Conservation (phyloP, 495 filamentous ascomycete genomes). For the Aspergillus affinis region DNA sequence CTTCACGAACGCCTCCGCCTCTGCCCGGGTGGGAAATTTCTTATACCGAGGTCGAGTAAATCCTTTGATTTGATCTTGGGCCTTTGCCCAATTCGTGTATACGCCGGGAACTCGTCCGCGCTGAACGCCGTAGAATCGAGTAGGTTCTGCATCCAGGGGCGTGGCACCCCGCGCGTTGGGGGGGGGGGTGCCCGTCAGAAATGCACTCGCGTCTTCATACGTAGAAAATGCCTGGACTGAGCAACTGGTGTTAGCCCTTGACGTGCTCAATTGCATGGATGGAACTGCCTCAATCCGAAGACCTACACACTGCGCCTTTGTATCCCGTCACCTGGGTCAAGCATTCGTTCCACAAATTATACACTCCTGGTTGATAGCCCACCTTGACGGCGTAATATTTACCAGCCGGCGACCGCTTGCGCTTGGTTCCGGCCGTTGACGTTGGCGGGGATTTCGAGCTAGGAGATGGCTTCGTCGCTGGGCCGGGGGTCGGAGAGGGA, state of each 20-base stretch:
- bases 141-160: slow-evolving; percentile 27
- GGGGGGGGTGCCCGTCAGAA: slow-evolving; percentile 60
- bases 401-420: slow-evolving; percentile 57
- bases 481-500: slow-evolving; percentile 41
- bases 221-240: slow-evolving; percentile 83
- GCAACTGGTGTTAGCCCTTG: neutral
- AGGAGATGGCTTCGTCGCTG: slow-evolving; percentile 31
- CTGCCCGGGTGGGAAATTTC: slow-evolving; percentile 71
- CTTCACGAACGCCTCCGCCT: slow-evolving; percentile 74
- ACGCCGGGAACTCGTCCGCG: slow-evolving; percentile 79
- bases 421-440: slow-evolving; percentile 56
- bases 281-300: too few species aligned
- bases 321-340: slow-evolving; percentile 80
- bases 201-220: slow-evolving; percentile 74
- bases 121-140: slow-evolving; percentile 80
- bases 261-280: neutral
- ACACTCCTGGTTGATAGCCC: slow-evolving; percentile 82
- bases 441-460: slow-evolving; percentile 29
- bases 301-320: slow-evolving; percentile 76
- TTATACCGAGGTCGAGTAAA: slow-evolving; percentile 77
- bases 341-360: slow-evolving; percentile 79
- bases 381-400: slow-evolving; percentile 89
- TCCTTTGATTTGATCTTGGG: slow-evolving; percentile 73
- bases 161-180: slow-evolving; percentile 23
- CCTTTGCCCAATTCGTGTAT: slow-evolving; percentile 83